Percentiles rank a stretch among this genome's conserved stretches.
Evolutionary conservation across 345 rosid species (phyloP).

Genomic region (Eucalyptus pumila): DNA sequence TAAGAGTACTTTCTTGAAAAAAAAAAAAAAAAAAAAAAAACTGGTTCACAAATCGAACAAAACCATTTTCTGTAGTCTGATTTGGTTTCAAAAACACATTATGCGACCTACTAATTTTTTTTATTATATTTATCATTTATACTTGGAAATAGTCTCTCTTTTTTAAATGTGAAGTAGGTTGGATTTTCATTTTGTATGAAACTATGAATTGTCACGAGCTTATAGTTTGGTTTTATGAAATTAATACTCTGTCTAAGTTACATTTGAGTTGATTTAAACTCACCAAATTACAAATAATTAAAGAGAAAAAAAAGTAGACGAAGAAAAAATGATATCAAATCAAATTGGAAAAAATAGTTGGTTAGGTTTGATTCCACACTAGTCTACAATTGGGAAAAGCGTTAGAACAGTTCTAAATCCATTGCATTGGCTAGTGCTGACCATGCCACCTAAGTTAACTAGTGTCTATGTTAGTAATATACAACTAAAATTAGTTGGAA

Average conservation of each 20-base stretch:
- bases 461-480: too few relatives aligned
- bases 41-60: background rate
- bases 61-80: background rate
- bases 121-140: background rate
- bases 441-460: too few relatives aligned
- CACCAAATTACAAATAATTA: background rate
- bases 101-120: background rate
- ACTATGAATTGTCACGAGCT: background rate
- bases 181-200: background rate
- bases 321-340: too few relatives aligned
- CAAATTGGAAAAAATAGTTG: background rate
- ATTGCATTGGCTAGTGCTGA: too few relatives aligned
- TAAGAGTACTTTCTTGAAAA: background rate
- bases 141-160: background rate
- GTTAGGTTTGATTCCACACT: background rate
- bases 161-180: background rate
- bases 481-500: too few relatives aligned
- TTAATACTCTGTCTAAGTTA: too few relatives aligned
- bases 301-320: background rate
- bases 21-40: background rate
- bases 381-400: too few relatives aligned
- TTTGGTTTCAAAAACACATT: background rate
- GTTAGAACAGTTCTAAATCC: rapidly evolving
- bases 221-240: background rate
- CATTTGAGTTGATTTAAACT: background rate